These are phyloP conservation scores for Scorias spongiosa DNA, from an alignment of 2,329 filamentous ascomycete genomes.

Conservation along the genomic window DNA sequence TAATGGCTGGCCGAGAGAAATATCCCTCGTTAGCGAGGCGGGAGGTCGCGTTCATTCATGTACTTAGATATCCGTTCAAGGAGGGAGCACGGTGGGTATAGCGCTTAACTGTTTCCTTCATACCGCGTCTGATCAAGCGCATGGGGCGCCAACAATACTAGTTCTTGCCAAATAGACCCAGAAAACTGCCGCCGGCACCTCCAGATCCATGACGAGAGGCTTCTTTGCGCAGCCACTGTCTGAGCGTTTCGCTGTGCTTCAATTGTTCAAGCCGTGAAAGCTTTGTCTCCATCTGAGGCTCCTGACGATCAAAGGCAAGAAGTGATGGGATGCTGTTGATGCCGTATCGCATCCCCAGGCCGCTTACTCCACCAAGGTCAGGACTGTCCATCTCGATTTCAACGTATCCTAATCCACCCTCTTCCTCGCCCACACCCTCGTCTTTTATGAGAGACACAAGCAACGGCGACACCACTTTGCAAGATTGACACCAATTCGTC, in stretches of 20 bases:
- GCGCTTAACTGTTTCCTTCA: too few relatives aligned
- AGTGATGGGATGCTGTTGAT: conserved; percentile 35
- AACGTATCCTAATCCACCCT: conserved; percentile 31
- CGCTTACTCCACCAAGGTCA: conserved; percentile 23
- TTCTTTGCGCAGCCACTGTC: conserved; percentile 32
- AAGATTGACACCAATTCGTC: conserved; percentile 32
- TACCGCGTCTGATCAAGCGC: too few relatives aligned
- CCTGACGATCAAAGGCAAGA: conserved; percentile 33
- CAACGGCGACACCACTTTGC: conserved; percentile 28
- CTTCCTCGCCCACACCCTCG: conserved; percentile 28
- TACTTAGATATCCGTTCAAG: too few relatives aligned
- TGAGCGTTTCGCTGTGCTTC: conserved; percentile 29
- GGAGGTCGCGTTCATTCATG: too few relatives aligned
- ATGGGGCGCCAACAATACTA: background rate
- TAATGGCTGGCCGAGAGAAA: too few relatives aligned
- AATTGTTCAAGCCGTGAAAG: conserved; percentile 29
- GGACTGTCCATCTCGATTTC: conserved; percentile 34
- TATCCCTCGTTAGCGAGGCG: too few relatives aligned
- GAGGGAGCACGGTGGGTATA: too few relatives aligned
- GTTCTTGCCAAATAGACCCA: conserved; percentile 13
- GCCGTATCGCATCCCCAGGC: conserved; percentile 27
- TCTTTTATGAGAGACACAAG: conserved; percentile 27
- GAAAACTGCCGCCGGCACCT: conserved; percentile 28
- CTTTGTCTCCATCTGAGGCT: conserved; percentile 33
- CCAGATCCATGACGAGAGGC: conserved; percentile 31